Evolutionary conservation across 1,139 yeast genomes (phyloP).

Genomic region (Yamadazyma buinensis): DNA sequence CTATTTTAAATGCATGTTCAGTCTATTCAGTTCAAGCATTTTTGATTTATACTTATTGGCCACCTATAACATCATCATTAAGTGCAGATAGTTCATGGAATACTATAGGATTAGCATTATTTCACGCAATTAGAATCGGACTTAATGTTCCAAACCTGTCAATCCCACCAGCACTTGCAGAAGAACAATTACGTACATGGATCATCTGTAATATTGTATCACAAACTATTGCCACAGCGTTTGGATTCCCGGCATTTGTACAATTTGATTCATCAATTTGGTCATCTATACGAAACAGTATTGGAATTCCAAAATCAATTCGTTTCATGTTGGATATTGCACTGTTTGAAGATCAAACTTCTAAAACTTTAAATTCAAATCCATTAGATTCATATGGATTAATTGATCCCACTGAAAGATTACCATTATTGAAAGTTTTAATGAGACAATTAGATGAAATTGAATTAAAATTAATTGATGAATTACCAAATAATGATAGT

Average conservation of each 20-base stretch:
- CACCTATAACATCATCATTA: conserved; percentile 87
- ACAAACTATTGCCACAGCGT: conserved; percentile 85
- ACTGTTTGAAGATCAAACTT: conserved; percentile 80
- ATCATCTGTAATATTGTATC: conserved; percentile 86
- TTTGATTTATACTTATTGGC: conserved; percentile 87
- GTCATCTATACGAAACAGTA: conserved; percentile 36
- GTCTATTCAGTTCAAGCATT: conserved; percentile 94
- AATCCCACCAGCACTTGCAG: conserved; percentile 40
- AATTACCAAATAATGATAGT: conserved; percentile 44
- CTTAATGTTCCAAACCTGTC: conserved; percentile 54
- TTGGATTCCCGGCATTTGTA: conserved; percentile 92
- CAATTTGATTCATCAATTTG: conserved; percentile 75
- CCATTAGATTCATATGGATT: conserved; percentile 66
- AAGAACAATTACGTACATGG: conserved; percentile 89
- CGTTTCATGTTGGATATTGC: conserved; percentile 79
- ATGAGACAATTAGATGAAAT: conserved; percentile 71
- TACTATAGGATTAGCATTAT: conserved; percentile 86
- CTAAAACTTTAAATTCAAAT: conserved; percentile 71
- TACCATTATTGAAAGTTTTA: conserved; percentile 69
- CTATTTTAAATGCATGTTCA: conserved; percentile 83
- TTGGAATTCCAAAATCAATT: conserved; percentile 57
- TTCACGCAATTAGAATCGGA: conserved; percentile 89
- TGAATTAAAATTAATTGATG: conserved; percentile 47
- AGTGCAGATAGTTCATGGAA: conserved; percentile 97
- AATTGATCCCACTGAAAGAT: conserved; percentile 62